Conservation (phyloP, 192 early-diverging fungal genomes). For the Coemansia sp. region DNA sequence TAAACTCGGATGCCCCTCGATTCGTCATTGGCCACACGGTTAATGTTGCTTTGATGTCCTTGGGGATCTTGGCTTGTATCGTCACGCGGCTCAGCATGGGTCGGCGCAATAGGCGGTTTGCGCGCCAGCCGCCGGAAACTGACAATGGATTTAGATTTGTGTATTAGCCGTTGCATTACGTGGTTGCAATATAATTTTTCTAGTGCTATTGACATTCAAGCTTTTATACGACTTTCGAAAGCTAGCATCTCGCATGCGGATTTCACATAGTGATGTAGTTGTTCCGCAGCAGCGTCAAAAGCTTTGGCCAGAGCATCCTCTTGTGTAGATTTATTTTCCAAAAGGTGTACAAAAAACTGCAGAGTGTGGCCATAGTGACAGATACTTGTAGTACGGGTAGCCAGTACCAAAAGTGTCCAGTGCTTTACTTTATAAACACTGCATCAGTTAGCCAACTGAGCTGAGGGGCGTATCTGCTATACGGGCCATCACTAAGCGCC, state of each 20-base stretch:
- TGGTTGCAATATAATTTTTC: too few relatives aligned
- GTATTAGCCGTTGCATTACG: not conserved
- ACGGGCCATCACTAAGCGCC: not conserved
- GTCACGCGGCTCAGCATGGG: slow-evolving; percentile 41
- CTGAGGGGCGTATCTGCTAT: not conserved
- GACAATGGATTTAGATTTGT: slow-evolving; percentile 13
- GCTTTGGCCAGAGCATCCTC: too few relatives aligned
- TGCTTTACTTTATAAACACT: too few relatives aligned
- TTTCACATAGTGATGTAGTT: not conserved
- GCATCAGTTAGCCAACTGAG: not conserved
- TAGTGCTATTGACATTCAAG: too few relatives aligned
- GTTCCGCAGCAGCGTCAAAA: not conserved
- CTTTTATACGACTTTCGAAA: too few relatives aligned
- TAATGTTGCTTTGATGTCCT: slow-evolving; percentile 20
- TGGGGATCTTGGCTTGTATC: slow-evolving; percentile 30
- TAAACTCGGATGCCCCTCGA: slow-evolving; percentile 44
- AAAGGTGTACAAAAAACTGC: too few relatives aligned
- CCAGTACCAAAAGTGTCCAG: not conserved
- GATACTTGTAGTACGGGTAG: too few relatives aligned
- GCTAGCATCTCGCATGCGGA: not conserved
- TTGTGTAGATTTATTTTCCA: too few relatives aligned
- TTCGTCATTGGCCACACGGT: slow-evolving; percentile 46
- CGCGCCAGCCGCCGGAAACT: not conserved
- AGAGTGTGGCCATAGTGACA: too few relatives aligned
- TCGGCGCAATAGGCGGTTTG: slow-evolving; percentile 23